These are phyloP conservation scores for Populus hybrid DNA, from an alignment of 441 rosid species.

Conservation along the genomic window DNA sequence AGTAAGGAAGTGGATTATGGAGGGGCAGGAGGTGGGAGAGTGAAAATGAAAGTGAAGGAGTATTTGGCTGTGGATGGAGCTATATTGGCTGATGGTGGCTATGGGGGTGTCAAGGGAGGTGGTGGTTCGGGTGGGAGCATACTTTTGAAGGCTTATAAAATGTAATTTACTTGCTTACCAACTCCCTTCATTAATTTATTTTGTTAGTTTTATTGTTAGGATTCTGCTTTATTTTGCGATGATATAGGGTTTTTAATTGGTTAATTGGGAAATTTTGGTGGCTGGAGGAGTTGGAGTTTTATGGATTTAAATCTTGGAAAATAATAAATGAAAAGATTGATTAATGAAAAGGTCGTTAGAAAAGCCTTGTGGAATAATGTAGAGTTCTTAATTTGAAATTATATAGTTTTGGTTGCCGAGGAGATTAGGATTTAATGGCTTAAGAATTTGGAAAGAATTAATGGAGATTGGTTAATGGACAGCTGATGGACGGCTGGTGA, in stretches of 20 bases:
- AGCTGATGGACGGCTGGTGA: background rate
- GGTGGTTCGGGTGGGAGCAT: conserved; percentile 99
- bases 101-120: conserved; percentile 90
- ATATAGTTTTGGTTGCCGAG: conserved; percentile 9
- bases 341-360: background rate
- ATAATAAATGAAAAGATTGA: background rate
- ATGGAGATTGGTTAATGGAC: background rate
- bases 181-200: background rate
- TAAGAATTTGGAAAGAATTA: background rate
- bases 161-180: conserved; percentile 48
- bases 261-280: background rate
- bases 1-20: conserved; percentile 82
- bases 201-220: background rate
- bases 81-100: conserved; percentile 80
- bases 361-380: background rate
- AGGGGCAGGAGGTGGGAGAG: conserved; percentile 90
- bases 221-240: background rate
- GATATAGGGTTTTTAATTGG: background rate
- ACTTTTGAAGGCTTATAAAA: conserved; percentile 60
- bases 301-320: background rate
- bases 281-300: background rate
- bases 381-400: background rate
- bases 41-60: conserved; percentile 46
- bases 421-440: conserved; percentile 9
- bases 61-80: conserved; percentile 61